Evolutionary conservation across 768 basidiomycete genomes (phyloP).

Genomic region (Naganishia antarctica): DNA sequence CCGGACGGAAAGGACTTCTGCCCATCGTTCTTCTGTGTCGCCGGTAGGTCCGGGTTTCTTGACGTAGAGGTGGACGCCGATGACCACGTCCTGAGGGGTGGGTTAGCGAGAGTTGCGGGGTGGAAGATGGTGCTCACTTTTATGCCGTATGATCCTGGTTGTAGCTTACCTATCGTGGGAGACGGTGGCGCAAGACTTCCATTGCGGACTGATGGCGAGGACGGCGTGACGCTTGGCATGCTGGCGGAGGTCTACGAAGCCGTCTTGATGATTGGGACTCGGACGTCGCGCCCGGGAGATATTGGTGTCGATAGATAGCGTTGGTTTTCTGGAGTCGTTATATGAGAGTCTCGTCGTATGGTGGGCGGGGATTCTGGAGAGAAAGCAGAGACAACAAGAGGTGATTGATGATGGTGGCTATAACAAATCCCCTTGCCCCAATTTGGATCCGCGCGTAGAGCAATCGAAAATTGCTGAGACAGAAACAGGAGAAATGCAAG

Average conservation of each 20-base stretch:
- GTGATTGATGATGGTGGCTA: neutral
- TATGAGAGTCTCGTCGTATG: neutral
- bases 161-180: neutral
- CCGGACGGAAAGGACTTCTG: slow-evolving; percentile 91
- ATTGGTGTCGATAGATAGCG: slow-evolving; percentile 1
- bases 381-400: neutral
- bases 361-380: too few relatives aligned
- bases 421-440: neutral
- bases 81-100: slow-evolving; percentile 64
- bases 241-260: too few relatives aligned
- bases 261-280: neutral
- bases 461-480: slow-evolving; percentile 4
- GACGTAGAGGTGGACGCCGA: slow-evolving; percentile 94
- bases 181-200: slow-evolving; percentile 1
- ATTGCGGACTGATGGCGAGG: slow-evolving; percentile 6
- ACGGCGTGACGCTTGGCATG: slow-evolving; percentile 8
- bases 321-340: too few relatives aligned
- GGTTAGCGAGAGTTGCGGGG: neutral
- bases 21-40: slow-evolving; percentile 78
- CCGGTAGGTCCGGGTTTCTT: slow-evolving; percentile 71
- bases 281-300: neutral
- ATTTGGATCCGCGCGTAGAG: slow-evolving; percentile 1
- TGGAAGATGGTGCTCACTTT: neutral
- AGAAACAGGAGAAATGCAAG: too few relatives aligned
- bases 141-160: slow-evolving; percentile 16